Evolutionary conservation across 805 yeast species (phyloP), one percentile per base, ranked within the genome.

Genomic region (Clavispora phyllophila): DNA sequence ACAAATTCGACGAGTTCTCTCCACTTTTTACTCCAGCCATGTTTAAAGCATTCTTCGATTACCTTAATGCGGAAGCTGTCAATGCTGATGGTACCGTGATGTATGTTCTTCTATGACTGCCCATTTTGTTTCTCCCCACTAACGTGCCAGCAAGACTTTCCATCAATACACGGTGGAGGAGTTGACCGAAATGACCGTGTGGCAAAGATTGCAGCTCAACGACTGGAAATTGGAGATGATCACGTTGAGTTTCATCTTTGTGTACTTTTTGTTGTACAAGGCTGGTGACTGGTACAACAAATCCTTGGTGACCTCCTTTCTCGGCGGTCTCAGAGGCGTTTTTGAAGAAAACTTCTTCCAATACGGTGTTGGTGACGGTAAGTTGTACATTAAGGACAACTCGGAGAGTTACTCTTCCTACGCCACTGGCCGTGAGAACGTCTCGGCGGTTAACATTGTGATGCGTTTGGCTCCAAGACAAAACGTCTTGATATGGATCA

Each of bases 341-440:
- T 70, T 90, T 45, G 68, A 73, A 35, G 74, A 75, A 31, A 84
- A 90, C 60, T 93, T 93, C 60, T 78, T 72, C 55, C 89, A 84
- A 60, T 90, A 84, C 46, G 96, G 96, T 48, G 78, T 73, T 27
- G 57, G 70, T 6, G 43, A 57, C 31, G 66, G 64, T 18, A 61
- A 70, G 43, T 63, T 79, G 54, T 70, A 73, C 49, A 70, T 81
- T 51, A 74, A 78, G 61, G 95, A 84, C 57, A 76, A 80, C 38
- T 68, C 81, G 20, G 81, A 83, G 53, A 68, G 73, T 46, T 87
- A 65, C 62, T 65, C 75, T 70, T 71, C 86, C 28, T 93, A 87
- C 61, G 95, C 96, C 34, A 77, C 96, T 44, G 99, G 99, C 48
- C 82, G 99, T 63, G 69, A 79, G 45, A 83, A 87, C 61, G 75